A percentile compares a stretch with the other conserved stretches of the same genome.
Evolutionary conservation across 1,139 yeast species (phyloP).

Genomic region (Geotrichum citri-aurantii): DNA sequence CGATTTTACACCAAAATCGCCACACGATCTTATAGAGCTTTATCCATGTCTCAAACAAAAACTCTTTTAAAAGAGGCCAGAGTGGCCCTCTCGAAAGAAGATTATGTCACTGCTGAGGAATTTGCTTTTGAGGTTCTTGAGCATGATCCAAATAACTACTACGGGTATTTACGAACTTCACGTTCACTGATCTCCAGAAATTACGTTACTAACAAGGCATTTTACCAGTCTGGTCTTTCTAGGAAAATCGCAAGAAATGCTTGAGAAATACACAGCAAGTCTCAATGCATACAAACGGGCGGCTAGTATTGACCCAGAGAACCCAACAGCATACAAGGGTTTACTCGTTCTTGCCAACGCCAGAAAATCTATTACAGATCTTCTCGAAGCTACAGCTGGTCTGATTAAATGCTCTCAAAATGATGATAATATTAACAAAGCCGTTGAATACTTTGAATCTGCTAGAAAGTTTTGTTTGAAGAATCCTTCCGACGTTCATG

Average conservation of each 20-base stretch:
- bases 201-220: conserved; percentile 6
- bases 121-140: conserved; percentile 27
- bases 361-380: conserved; percentile 39
- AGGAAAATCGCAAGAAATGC: conserved; percentile 53
- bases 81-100: conserved; percentile 48
- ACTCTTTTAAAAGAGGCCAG: conserved; percentile 26
- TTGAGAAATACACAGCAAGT: conserved; percentile 43
- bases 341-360: conserved; percentile 50
- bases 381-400: conserved; percentile 35
- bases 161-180: conserved; percentile 46
- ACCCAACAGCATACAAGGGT: conserved; percentile 79
- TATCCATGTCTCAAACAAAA: conserved; percentile 16
- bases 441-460: conserved; percentile 22
- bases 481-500: conserved; percentile 33
- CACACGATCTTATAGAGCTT: neutral
- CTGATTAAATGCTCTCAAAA: conserved; percentile 26
- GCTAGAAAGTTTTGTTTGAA: conserved; percentile 25
- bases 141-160: conserved; percentile 52
- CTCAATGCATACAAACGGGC: conserved; percentile 51
- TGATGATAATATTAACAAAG: conserved; percentile 28
- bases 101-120: conserved; percentile 38
- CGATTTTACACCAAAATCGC: neutral
- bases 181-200: neutral
- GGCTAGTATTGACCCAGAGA: conserved; percentile 47
- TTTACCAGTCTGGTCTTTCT: conserved; percentile 31